These are phyloP conservation scores for Kingdonia uniflora DNA, from an alignment of 164 flowering plant genomes.

Conservation along the genomic window DNA sequence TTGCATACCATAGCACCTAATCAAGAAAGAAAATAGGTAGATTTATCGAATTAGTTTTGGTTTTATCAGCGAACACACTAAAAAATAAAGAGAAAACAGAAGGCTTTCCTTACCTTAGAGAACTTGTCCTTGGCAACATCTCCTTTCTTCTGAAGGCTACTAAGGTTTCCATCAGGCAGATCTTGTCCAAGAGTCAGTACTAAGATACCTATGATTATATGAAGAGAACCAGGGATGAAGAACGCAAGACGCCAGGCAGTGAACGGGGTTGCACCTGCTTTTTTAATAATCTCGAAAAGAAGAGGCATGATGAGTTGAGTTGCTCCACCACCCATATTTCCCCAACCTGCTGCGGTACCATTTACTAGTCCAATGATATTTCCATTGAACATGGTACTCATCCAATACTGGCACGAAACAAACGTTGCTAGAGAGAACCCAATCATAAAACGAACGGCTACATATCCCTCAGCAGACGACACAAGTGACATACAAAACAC, in stretches of 20 bases:
- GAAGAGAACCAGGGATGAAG: slow-evolving; percentile 62
- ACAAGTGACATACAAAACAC: slow-evolving; percentile 60
- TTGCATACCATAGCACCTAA: slow-evolving; percentile 54
- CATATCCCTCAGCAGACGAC: slow-evolving; percentile 29
- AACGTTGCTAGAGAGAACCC: slow-evolving; percentile 82
- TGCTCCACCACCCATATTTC: slow-evolving; percentile 80
- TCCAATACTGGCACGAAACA: slow-evolving; percentile 82
- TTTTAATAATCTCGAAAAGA: slow-evolving; percentile 33
- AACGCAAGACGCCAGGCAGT: slow-evolving; percentile 84
- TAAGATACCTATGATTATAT: slow-evolving; percentile 42
- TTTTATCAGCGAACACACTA: no score
- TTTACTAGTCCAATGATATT: slow-evolving; percentile 65
- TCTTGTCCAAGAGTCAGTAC: slow-evolving; percentile 69
- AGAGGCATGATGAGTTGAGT: slow-evolving; percentile 76
- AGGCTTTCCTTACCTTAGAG: slow-evolving; percentile 33
- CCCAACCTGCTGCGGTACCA: slow-evolving; percentile 79
- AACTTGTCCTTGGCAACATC: slow-evolving; percentile 51
- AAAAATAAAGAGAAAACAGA: no score
- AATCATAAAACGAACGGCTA: slow-evolving; percentile 42
- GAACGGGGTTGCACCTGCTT: slow-evolving; percentile 47
- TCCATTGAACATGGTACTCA: slow-evolving; percentile 63
- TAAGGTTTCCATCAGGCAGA: slow-evolving; percentile 68
- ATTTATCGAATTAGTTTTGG: no score
- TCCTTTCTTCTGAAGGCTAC: slow-evolving; percentile 50
- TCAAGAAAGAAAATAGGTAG: neutral